These are phyloP conservation scores for Candida nitratophila DNA, from an alignment of 805 yeast species.

Conservation along the genomic window DNA sequence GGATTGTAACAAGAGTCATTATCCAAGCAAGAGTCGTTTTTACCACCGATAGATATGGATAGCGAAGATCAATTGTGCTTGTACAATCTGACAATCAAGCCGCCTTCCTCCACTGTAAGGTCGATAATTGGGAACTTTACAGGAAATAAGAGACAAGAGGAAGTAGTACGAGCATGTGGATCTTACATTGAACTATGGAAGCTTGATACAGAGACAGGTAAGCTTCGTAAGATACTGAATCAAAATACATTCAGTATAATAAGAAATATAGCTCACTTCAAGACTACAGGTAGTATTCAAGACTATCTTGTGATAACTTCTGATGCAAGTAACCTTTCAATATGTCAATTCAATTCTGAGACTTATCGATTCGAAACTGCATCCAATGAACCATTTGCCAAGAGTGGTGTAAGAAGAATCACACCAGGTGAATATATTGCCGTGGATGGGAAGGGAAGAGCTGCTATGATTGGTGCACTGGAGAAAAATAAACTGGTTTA, in stretches of 20 bases:
- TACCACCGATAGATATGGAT: slow-evolving; percentile 4
- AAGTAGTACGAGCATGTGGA: slow-evolving; percentile 51
- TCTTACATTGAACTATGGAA: slow-evolving; percentile 47
- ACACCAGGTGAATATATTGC: slow-evolving; percentile 70
- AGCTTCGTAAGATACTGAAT: slow-evolving; percentile 32
- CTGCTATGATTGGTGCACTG: slow-evolving; percentile 61
- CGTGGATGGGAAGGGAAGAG: slow-evolving; percentile 66
- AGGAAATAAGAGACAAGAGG: slow-evolving; percentile 49
- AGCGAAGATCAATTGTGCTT: slow-evolving; percentile 36
- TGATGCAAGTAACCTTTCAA: slow-evolving; percentile 70
- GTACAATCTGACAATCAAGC: slow-evolving; percentile 66
- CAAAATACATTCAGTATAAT: slow-evolving; percentile 55
- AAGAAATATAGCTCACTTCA: slow-evolving; percentile 43
- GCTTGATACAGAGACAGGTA: slow-evolving; percentile 50
- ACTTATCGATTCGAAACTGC: slow-evolving; percentile 29
- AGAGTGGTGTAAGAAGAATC: slow-evolving; percentile 67
- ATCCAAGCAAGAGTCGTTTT: too few species aligned
- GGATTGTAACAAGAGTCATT: too few species aligned
- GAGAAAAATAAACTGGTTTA: slow-evolving; percentile 72
- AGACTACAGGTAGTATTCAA: slow-evolving; percentile 42
- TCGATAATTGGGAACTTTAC: slow-evolving; percentile 67
- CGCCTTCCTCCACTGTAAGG: slow-evolving; percentile 44
- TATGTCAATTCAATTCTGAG: slow-evolving; percentile 27
- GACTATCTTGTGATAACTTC: slow-evolving; percentile 65
- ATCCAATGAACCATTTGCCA: slow-evolving; percentile 59